phyloP scores from a whole-genome alignment of 495 filamentous ascomycete genomes.

The Podospora bellae-mahoneyi region DNA sequence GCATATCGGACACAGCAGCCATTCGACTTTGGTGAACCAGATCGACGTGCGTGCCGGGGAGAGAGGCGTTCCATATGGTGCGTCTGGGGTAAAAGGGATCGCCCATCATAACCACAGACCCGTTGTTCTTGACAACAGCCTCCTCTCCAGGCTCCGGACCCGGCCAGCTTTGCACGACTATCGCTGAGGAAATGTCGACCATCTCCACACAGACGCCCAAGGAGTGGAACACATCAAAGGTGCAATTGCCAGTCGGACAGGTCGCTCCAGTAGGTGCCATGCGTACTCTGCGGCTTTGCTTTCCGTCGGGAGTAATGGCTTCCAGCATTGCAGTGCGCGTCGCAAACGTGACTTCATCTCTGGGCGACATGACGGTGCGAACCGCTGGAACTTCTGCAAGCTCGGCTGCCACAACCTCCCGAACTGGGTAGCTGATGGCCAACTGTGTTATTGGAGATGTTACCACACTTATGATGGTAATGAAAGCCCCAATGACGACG shows the following conservation, averaged over 20 bases:
- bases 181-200: neutral
- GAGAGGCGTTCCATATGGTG: neutral
- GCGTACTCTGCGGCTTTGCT: neutral
- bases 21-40: slow-evolving; percentile 3
- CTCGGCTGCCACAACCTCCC: neutral
- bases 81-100: neutral
- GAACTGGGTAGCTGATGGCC: slow-evolving; percentile 9
- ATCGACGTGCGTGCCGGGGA: neutral
- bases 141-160: neutral
- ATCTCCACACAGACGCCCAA: neutral
- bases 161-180: neutral
- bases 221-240: neutral
- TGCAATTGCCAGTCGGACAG: neutral
- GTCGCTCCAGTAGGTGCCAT: neutral
- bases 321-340: neutral
- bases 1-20: neutral
- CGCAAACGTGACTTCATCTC: neutral
- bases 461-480: slow-evolving; percentile 4
- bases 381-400: neutral
- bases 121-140: neutral
- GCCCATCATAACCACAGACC: neutral
- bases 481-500: slow-evolving; percentile 10
- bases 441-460: slow-evolving; percentile 14
- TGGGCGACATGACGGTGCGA: neutral
- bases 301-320: neutral